Evolutionary conservation across 2,329 filamentous ascomycete species (phyloP), one percentile per base, ranked within the genome.

Genomic region (Cladosporium sp.): DNA sequence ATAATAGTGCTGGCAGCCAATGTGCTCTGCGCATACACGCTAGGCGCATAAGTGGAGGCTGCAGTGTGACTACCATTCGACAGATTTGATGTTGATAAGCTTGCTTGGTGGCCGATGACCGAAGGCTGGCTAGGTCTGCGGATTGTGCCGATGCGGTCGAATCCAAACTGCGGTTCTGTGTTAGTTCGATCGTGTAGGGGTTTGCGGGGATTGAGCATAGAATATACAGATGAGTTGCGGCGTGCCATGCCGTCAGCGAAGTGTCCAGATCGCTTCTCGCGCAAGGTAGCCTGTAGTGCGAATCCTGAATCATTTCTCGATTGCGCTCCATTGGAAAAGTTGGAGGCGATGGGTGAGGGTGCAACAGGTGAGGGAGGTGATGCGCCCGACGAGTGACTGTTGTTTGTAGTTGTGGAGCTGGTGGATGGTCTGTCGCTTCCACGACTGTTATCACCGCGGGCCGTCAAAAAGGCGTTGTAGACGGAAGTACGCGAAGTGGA

Each of bases 211-310:
- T 71, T 70, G 67, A 74, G 70, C 69, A 73, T 70, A 65, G 70
- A 71, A 71, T 74, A 72, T 76, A 82, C 80, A 69, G 93, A 96
- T n/a, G 93, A 96, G 80, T 93, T 97, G 70, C 94, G 88, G 66
- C 93, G 87, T n/a, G 90, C 90, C 69, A 83, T 79, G 65, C 90
- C 87, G 73, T 95, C 91, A 14, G 58, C 58, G 71, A 98, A 97
- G 76, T 97, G 92, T 1, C 91, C 93, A 3, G 95, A 98, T 60
- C 94, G 88, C 81, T 98, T 99, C 79, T 98, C 95, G 34, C 93
- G 88, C 65, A 99, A 82, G 5, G 92, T 96, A 21, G 91, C 88
- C 68, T 93, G 89, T 64, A 97, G 82, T 39, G 92, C 91, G 77
- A 95, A 96, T 1, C 92, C 94, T 5, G 94, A 97, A 75, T 99